Evolutionary conservation across 2,329 filamentous ascomycete genomes (phyloP).

Genomic region (Coniosporium tulheliwenetii): DNA sequence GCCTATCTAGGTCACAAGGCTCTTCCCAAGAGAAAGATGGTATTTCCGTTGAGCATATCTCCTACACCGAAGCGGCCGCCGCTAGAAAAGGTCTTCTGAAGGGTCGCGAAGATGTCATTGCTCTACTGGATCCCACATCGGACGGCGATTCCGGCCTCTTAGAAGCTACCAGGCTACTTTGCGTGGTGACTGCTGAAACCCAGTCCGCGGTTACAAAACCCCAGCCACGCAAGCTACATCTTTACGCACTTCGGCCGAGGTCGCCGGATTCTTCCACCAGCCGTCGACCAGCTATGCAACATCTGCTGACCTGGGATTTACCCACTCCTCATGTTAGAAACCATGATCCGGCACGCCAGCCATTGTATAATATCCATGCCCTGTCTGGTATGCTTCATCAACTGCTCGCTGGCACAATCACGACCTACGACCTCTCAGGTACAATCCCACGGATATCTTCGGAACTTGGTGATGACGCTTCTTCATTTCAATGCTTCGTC

Average conservation of each 20-base stretch:
- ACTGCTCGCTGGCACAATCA: conserved; percentile 37
- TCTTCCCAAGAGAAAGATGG: conserved; percentile 10
- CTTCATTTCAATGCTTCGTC: conserved; percentile 44
- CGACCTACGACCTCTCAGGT: conserved; percentile 47
- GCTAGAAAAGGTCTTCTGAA: conserved; percentile 27
- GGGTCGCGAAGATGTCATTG: conserved; percentile 26
- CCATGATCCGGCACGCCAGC: conserved; percentile 25
- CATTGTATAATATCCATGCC: conserved; percentile 32
- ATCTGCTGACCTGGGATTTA: conserved; percentile 9
- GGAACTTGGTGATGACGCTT: conserved; percentile 31
- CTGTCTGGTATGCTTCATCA: conserved; percentile 49
- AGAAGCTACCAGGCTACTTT: conserved; percentile 19
- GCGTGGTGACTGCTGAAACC: conserved; percentile 12
- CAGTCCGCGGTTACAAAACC: conserved; percentile 2
- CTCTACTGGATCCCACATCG: conserved; percentile 16
- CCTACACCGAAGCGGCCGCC: conserved; percentile 19
- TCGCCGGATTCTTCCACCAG: conserved; percentile 4
- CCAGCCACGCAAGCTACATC: conserved; percentile 1
- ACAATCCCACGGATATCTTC: conserved; percentile 45
- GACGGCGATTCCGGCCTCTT: conserved; percentile 14
- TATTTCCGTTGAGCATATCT: conserved; percentile 16
- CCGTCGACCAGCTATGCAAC: conserved; percentile 4
- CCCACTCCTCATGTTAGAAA: conserved; percentile 3
- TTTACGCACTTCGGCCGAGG: conserved; percentile 4
- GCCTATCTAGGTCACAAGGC: conserved; percentile 1